Evolutionary conservation across 2,329 filamentous ascomycete genomes (phyloP), one percentile per base, ranked within the genome.

Genomic region (Fusarium xylarioides): DNA sequence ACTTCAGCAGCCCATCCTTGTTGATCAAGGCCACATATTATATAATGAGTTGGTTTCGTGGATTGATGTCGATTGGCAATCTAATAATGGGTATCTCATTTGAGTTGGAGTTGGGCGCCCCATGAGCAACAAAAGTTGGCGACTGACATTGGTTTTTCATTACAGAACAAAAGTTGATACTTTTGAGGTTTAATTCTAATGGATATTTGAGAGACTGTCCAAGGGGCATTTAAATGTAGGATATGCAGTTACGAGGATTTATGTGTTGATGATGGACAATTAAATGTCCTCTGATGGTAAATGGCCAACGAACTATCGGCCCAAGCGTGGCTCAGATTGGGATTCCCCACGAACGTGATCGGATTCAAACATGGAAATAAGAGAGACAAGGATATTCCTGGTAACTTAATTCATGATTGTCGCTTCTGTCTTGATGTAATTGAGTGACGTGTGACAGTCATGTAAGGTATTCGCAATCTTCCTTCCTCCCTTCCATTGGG

Each of bases 41-140:
- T 82, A 82, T 47, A 77, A 81, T 35, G 82, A 83, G 63, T 63
- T 83, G 43, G 72, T 81, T 46, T 80, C 79, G 4, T 83, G 82
- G 82, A 81, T 83, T 65, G 81, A 82, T 37, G 79, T 79, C 47
- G 80, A 81, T 38, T 82, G 81, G 81, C 75, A 78, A 32, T 66
- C 78, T 37, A 78, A 79, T 46, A 77, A 76, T 40, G 73, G 74
- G 11, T 77, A 78, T 63, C 67, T 80, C 38, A 74, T 76, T 54
- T 77, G 40, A 53, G 19, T 14, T 34, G 68, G 34, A 44, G 60
- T 19, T 53, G 37, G 53, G 26, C 50, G 34, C 23, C 23, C 26
- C n/a, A 21, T 30, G 8, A 50, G 16, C 21, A 50, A 37, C 32
- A 58, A 50, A 37, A 50, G 55, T 37, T 50, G 42, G 42, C 54